These are phyloP conservation scores for Phytophthora foliorum DNA, from an alignment of 352 stramenopile genomes.

Conservation along the genomic window DNA sequence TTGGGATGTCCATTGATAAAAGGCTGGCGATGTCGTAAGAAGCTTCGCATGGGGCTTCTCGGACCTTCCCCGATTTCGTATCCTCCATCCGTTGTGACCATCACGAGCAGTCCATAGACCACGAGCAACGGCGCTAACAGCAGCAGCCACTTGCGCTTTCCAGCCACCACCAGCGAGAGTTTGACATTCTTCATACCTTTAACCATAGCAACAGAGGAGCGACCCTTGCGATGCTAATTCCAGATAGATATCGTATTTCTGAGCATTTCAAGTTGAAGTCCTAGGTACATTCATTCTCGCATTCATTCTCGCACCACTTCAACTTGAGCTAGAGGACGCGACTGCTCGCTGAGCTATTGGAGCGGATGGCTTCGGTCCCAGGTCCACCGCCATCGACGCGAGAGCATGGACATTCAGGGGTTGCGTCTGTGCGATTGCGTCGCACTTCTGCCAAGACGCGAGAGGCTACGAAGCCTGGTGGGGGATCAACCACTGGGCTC, in stretches of 20 bases:
- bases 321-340: slow-evolving; percentile 23
- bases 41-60: neutral
- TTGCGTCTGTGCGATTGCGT: slow-evolving; percentile 38
- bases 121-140: slow-evolving; percentile 12
- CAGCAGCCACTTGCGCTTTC: slow-evolving; percentile 12
- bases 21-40: neutral
- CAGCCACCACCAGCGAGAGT: neutral
- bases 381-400: slow-evolving; percentile 30
- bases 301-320: slow-evolving; percentile 12
- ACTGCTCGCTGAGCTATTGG: slow-evolving; percentile 11
- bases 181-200: neutral
- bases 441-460: slow-evolving; percentile 24
- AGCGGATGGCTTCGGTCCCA: slow-evolving; percentile 18
- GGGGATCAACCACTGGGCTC: neutral
- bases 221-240: neutral
- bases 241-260: neutral
- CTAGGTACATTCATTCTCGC: too few species aligned
- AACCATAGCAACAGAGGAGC: slow-evolving; percentile 12
- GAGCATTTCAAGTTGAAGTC: too few species aligned
- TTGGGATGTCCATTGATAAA: slow-evolving; percentile 12
- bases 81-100: neutral
- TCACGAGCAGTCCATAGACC: slow-evolving; percentile 14
- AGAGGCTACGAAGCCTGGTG: neutral
- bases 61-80: neutral
- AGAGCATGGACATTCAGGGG: slow-evolving; percentile 21